phyloP scores from a whole-genome alignment of 495 filamentous ascomycete genomes.

The Annulohypoxylon bovei region DNA sequence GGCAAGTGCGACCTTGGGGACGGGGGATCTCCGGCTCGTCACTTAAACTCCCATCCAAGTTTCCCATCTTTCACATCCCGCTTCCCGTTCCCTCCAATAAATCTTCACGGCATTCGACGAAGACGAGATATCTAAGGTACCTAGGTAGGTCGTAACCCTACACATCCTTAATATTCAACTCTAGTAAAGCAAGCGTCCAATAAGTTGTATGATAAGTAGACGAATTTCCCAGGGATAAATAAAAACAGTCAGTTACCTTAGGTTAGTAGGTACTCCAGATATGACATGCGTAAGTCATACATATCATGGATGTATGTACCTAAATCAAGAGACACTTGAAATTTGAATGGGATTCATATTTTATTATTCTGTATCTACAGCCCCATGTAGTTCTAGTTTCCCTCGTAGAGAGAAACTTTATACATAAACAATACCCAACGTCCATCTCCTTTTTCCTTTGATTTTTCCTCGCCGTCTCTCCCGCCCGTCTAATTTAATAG shows the following conservation, averaged over 20 bases:
- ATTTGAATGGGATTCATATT: conserved; percentile 8
- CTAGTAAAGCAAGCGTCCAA: too few relatives aligned
- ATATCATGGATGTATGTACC: neutral
- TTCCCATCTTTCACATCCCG: neutral
- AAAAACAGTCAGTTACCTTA: too few relatives aligned
- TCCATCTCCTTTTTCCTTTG: neutral
- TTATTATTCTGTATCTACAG: conserved; percentile 2
- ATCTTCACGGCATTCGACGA: too few relatives aligned
- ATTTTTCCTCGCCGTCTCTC: conserved; percentile 10
- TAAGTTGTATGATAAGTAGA: too few relatives aligned
- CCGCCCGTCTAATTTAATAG: neutral
- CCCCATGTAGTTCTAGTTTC: neutral
- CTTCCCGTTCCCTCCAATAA: too few relatives aligned
- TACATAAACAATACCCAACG: conserved; percentile 10
- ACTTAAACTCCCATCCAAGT: neutral
- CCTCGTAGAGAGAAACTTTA: neutral
- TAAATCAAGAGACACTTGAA: neutral
- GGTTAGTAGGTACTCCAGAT: too few relatives aligned
- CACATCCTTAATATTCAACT: too few relatives aligned
- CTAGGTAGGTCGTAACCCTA: too few relatives aligned
- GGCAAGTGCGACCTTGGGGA: neutral
- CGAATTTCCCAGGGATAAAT: too few relatives aligned
- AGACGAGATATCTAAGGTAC: too few relatives aligned
- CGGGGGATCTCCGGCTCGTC: neutral
- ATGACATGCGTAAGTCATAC: neutral